A percentile compares a stretch with the other conserved stretches of the same genome.
Evolutionary conservation across 345 rosid species (phyloP).

Genomic region (Noccaea caerulescens): DNA sequence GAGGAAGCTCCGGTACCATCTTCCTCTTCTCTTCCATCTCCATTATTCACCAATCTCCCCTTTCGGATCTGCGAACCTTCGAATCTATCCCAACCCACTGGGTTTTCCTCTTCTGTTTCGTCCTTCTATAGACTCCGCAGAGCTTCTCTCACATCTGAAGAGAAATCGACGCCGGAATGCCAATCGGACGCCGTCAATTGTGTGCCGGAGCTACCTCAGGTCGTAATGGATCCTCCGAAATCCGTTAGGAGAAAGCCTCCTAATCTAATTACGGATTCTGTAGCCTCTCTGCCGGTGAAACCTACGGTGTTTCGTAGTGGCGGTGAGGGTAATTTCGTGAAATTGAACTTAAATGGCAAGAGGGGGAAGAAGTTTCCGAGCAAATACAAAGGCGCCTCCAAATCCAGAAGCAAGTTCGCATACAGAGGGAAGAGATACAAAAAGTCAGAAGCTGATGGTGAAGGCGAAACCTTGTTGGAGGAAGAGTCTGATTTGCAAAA

Average conservation of each 20-base stretch:
- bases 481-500: constrained; percentile 46
- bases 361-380: constrained; percentile 62
- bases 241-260: constrained; percentile 50
- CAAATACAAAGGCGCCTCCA: constrained; percentile 49
- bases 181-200: background rate
- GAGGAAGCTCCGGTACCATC: constrained; percentile 33
- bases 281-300: constrained; percentile 53
- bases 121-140: constrained; percentile 66
- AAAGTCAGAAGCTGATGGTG: constrained; percentile 43
- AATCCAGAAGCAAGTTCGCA: constrained; percentile 36
- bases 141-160: constrained; percentile 47
- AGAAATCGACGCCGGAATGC: constrained; percentile 20
- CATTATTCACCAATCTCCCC: constrained; percentile 50
- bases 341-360: constrained; percentile 61
- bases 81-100: constrained; percentile 44
- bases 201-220: constrained; percentile 13
- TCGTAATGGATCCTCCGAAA: constrained; percentile 35
- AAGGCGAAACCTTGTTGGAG: constrained; percentile 55
- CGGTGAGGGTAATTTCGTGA: constrained; percentile 87
- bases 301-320: constrained; percentile 49
- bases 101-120: constrained; percentile 59
- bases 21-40: constrained; percentile 30
- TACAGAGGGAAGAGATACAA: constrained; percentile 57
- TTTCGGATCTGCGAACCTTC: constrained; percentile 67
- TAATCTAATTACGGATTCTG: constrained; percentile 56